Percentiles rank a stretch among this genome's conserved stretches.
These are phyloP conservation scores for Diplotaxis tenuifolia DNA, from an alignment of 345 rosid species.

Conservation along the genomic window DNA sequence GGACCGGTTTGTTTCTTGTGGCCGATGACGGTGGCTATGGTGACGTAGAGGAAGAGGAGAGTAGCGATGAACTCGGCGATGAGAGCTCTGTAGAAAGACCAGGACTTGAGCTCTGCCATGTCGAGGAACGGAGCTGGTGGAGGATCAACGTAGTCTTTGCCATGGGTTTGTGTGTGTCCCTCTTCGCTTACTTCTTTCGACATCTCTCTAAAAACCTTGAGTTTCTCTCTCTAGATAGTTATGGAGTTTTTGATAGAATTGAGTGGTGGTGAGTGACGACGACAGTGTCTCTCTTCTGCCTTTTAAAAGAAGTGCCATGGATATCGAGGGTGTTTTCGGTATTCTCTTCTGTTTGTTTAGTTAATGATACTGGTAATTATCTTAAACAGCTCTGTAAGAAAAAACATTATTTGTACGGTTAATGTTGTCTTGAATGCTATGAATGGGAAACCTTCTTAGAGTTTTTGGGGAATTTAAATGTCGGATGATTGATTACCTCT, in stretches of 20 bases:
- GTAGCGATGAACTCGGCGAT: slow-evolving; percentile 96
- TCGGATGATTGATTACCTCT: slow-evolving; percentile 9
- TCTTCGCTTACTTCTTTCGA: slow-evolving; percentile 86
- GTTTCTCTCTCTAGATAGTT: slow-evolving; percentile 2
- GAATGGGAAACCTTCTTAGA: slow-evolving; percentile 10
- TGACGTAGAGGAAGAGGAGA: slow-evolving; percentile 82
- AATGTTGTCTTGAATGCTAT: not conserved
- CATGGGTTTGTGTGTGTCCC: slow-evolving; percentile 50
- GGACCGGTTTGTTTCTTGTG: slow-evolving; percentile 57
- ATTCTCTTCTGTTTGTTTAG: not conserved
- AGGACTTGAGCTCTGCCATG: slow-evolving; percentile 61
- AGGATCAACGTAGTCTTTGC: slow-evolving; percentile 91
- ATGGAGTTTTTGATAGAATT: slow-evolving; percentile 2
- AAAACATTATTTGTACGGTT: slow-evolving; percentile 24
- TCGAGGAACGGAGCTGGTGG: slow-evolving; percentile 87
- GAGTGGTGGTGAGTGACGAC: slow-evolving; percentile 20
- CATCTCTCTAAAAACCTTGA: slow-evolving; percentile 37
- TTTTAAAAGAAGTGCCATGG: slow-evolving; percentile 34
- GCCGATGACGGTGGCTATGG: slow-evolving; percentile 83
- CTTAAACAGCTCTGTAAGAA: too few species aligned
- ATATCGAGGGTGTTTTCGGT: slow-evolving; percentile 51
- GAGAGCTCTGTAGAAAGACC: slow-evolving; percentile 93
- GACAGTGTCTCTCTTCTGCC: slow-evolving; percentile 26
- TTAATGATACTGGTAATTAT: too few species aligned
- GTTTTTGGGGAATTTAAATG: slow-evolving; percentile 27